phyloP scores from a whole-genome alignment of 116 monocot genomes.

The Zostera marina region DNA sequence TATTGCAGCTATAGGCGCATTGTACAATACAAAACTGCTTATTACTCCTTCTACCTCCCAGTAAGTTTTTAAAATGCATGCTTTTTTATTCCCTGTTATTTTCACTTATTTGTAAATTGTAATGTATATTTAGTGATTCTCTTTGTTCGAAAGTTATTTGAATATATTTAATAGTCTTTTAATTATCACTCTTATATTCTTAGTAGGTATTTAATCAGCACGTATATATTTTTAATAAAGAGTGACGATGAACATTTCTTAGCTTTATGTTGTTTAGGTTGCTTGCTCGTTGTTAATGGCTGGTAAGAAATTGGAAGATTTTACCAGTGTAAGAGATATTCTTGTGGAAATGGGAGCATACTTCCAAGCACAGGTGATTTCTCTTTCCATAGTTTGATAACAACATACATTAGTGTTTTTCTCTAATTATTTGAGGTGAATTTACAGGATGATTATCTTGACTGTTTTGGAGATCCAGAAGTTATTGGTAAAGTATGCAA shows the following conservation, averaged over 20 bases:
- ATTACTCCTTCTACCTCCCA: slow-evolving; percentile 97
- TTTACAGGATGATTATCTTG: slow-evolving; percentile 84
- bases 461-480: slow-evolving; percentile 92
- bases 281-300: slow-evolving; percentile 91
- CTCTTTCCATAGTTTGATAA: neutral
- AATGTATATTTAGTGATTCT: too few relatives aligned
- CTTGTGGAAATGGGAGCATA: slow-evolving; percentile 97
- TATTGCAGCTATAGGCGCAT: slow-evolving; percentile 58
- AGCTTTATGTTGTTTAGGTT: slow-evolving; percentile 31
- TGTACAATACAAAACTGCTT: slow-evolving; percentile 96
- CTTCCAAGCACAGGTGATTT: slow-evolving; percentile 89
- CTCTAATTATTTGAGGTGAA: neutral
- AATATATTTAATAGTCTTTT: neutral
- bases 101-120: too few relatives aligned
- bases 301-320: slow-evolving; percentile 71
- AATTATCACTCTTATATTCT: neutral
- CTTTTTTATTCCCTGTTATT: neutral
- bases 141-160: too few relatives aligned
- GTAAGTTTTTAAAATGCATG: slow-evolving; percentile 29
- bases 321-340: slow-evolving; percentile 49
- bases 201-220: neutral
- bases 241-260: neutral
- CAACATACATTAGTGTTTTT: neutral
- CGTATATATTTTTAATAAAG: neutral
- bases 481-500: slow-evolving; percentile 80